Base-by-base conservation (phyloP, 2,329 filamentous ascomycete genomes). In the Colletotrichum australisinense region DNA sequence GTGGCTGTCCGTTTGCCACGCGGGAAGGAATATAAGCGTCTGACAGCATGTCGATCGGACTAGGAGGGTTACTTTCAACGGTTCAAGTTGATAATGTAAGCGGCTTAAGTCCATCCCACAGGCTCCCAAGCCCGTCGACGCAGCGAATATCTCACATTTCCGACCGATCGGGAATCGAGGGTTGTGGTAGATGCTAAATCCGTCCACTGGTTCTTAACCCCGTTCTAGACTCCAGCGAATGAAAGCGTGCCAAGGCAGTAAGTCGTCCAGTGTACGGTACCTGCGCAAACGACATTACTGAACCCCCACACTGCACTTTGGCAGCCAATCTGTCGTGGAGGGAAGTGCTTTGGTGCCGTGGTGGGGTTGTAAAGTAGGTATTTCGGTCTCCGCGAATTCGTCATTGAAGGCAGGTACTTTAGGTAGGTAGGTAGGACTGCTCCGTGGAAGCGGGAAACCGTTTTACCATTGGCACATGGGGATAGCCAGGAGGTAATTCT, bases 131-230 rank as follows among this genome's bases (percentile, higher is more conserved):
- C 12, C 12, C 16, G 38, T 16, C 1, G 12, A 49, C 19, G 42
- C 42, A 49, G 42, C 46, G 30, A 56, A 56, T 22, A n/a, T 60
- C 16, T 24, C 24, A 59, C 28, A 65, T 28, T 60, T n/a, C 71
- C 67, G 67, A 66, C 52, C 67, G 55, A 22, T 73, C 67, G 71
- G 71, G 35, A 65, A 71, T 58, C 66, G 62, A 73, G 32, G 56
- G 19, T 24, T 16, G 16, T 57, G 22, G 4, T 30, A 22, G 67
- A 42, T 64, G 70, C 42, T 73, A 70, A 73, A 56, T 35, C 70
- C 70, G 67, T 42, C 19, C 14, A 30, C 22, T 42, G 9, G 32
- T 35, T 12, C 70, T 30, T 60, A 56, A 55, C 32, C 55, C 70
- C 59, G 56, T 19, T 19, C 32, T 5, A 35, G 32, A 35, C 32